phyloP scores from a whole-genome alignment of 768 basidiomycete species.

The Lactifluus piperatus region DNA sequence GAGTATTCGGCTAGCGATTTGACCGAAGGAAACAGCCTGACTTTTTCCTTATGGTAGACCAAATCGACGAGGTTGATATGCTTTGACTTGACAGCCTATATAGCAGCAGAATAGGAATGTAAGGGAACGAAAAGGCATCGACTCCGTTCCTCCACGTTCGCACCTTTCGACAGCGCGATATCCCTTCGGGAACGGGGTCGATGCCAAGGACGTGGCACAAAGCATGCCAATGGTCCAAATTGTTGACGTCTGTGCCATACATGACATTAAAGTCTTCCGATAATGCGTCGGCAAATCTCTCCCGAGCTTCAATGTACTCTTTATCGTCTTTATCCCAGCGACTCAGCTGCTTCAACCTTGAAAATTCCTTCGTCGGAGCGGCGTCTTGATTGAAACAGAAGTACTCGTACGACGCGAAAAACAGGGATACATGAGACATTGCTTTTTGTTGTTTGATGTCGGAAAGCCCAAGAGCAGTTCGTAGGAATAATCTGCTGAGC shows the following conservation, averaged over 20 bases:
- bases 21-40: neutral
- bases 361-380: conserved; percentile 9
- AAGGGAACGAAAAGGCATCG: neutral
- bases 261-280: conserved; percentile 16
- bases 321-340: neutral
- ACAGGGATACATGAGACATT: conserved; percentile 8
- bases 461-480: neutral
- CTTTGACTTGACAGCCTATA: conserved; percentile 6
- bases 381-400: conserved; percentile 10
- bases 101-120: neutral
- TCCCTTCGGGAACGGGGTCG: conserved; percentile 5
- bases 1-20: conserved; percentile 1
- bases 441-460: neutral
- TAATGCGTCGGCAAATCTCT: conserved; percentile 4
- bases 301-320: neutral
- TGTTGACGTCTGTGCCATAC: conserved; percentile 19
- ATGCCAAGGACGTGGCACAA: conserved; percentile 17
- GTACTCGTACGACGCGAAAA: conserved; percentile 13
- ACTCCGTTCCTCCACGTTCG: neutral
- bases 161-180: neutral
- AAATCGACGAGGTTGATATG: conserved; percentile 19
- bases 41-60: neutral
- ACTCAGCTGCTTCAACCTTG: neutral
- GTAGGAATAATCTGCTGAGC: neutral
- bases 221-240: conserved; percentile 13